Evolutionary conservation across 139 green algal species (phyloP).

Genomic region (Yamagishiella unicocca): DNA sequence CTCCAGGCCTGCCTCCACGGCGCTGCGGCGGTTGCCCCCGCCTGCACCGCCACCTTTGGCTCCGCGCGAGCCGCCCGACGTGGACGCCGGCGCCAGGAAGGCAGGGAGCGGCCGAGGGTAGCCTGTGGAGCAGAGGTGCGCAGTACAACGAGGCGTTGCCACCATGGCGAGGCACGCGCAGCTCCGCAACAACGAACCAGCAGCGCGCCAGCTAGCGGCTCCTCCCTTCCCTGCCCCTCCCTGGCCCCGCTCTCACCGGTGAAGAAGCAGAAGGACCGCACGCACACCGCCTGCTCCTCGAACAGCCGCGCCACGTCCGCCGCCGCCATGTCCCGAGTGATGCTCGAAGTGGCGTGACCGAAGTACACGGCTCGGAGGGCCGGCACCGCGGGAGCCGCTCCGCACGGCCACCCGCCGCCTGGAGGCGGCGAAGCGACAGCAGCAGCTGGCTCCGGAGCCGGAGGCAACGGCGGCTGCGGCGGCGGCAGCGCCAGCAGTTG

Average conservation of each 20-base stretch:
- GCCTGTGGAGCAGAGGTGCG: not conserved
- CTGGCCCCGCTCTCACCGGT: too few species aligned
- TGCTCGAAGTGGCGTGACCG: constrained; percentile 1
- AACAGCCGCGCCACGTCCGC: constrained; percentile 13
- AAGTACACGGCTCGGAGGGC: not conserved
- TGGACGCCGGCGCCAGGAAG: not conserved
- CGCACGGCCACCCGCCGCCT: not conserved
- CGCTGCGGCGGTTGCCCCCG: not conserved
- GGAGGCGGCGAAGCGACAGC: not conserved
- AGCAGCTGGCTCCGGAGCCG: not conserved
- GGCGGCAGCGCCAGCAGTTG: not conserved
- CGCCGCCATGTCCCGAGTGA: constrained; percentile 26
- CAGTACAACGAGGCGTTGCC: too few species aligned
- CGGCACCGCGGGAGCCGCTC: not conserved
- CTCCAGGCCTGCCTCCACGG: not conserved
- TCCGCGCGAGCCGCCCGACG: not conserved
- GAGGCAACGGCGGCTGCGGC: not conserved
- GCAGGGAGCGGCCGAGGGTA: not conserved
- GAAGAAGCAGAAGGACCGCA: constrained; percentile 15
- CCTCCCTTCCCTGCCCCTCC: too few species aligned
- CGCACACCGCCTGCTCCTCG: constrained; percentile 12
- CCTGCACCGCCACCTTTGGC: not conserved
- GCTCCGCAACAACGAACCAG: too few species aligned
- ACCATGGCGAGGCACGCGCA: too few species aligned
- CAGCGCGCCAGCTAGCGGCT: too few species aligned